A percentile compares a stretch with the other conserved stretches of the same genome.
phyloP scores from a whole-genome alignment of 2,329 filamentous ascomycete genomes.

The Thielaviopsis punctulata region DNA sequence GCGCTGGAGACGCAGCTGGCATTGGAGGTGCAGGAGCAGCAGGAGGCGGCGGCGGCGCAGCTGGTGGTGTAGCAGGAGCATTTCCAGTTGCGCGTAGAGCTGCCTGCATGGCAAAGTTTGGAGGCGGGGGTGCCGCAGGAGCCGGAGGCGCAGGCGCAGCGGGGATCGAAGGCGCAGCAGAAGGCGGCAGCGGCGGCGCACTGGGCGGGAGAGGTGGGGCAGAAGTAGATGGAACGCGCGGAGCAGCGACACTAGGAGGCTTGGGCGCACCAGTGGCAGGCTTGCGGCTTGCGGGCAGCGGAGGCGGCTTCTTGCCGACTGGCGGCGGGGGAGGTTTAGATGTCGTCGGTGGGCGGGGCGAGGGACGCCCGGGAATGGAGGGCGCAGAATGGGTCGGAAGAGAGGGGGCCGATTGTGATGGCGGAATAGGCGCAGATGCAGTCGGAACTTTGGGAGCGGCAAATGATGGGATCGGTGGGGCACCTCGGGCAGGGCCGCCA shows the following conservation, averaged over 20 bases:
- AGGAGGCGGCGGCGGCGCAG: conserved; percentile 22
- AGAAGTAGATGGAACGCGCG: conserved; percentile 20
- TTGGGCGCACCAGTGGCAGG: conserved; percentile 33
- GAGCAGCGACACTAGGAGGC: conserved; percentile 21
- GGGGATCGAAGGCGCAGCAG: conserved; percentile 25
- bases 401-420: conserved; percentile 43
- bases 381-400: conserved; percentile 41
- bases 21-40: conserved; percentile 24
- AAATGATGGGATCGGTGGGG: conserved; percentile 33
- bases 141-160: conserved; percentile 19
- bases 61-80: conserved; percentile 20
- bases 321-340: conserved; percentile 58
- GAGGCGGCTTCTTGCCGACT: conserved; percentile 58
- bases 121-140: conserved; percentile 15
- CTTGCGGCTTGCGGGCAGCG: conserved; percentile 29
- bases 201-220: conserved; percentile 24
- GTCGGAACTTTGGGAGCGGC: conserved; percentile 44
- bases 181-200: conserved; percentile 24
- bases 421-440: conserved; percentile 25
- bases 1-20: conserved; percentile 23
- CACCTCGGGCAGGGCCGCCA: not conserved
- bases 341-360: conserved; percentile 32
- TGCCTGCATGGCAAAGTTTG: conserved; percentile 11
- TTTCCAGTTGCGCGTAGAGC: conserved; percentile 8
- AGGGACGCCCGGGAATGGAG: conserved; percentile 16